Base-by-base conservation (phyloP, 2,329 filamentous ascomycete species). In the Beauveria pseudobassiana region DNA sequence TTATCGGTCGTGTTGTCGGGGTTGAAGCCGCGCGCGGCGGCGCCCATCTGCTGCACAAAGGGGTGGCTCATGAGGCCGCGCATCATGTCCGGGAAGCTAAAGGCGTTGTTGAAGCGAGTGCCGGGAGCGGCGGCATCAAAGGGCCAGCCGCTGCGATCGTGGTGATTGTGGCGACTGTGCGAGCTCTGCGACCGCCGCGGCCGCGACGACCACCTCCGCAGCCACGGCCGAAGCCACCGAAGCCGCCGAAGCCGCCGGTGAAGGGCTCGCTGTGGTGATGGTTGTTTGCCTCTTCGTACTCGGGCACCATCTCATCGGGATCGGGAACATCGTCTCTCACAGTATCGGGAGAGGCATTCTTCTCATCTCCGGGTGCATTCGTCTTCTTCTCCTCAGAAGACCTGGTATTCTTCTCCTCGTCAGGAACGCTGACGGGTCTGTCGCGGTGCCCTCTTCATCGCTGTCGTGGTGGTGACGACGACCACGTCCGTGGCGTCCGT, bases 61-160 rank as follows among this genome's bases (percentile, higher is more conserved):
- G 79, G 78, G 64, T 81, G 77, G 63, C 65, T 66, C 5, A 73
- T 71, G 62, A 80, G 68, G 30, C 75, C 71, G 38, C 72, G 69
- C 70, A 80, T 73, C 65, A 78, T 64, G 40, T 69, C 70, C 26
- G 70, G 65, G 56, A 80, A 71, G 66, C 78, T 76, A 65, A 77
- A 75, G 64, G 65, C 70, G 61, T 22, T 67, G 52, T 26, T n/a
- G n/a, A n/a, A n/a, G n/a, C n/a, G n/a, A n/a, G 66, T 65, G 53
- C 70, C 65, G 62, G 69, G 42, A 54, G 59, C 67, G 63, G 63
- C 70, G 52, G 59, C 67, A 65, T 55, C 54, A 8, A 61, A 62
- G 30, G 51, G 38, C 40, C 50, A 55, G 40, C 63, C 40, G 40
- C 51, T 20, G 45, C 61, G 48, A n/a, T 59, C 52, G 4, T 49